Base-by-base conservation (phyloP, 805 yeast species). In the Wickerhamiella parazyma region DNA sequence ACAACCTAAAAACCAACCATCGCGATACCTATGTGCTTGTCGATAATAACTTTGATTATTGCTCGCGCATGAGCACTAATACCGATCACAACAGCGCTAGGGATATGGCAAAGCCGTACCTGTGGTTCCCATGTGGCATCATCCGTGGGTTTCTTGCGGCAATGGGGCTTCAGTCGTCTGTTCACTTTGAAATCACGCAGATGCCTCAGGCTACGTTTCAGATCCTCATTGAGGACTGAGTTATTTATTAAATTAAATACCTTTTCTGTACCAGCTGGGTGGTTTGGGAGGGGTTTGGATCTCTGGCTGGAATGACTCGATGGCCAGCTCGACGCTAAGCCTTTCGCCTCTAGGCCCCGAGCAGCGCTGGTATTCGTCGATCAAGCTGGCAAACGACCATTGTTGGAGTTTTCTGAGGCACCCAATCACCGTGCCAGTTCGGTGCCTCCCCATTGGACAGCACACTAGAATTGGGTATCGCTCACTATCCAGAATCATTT, bases 381-480 rank as follows among this genome's bases (percentile, higher is more conserved):
- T 75, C 1, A 89, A 91, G 59, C 81, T 66, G n/a, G 97, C 95
- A 57, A 89, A 65, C 56, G 93, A 91, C 98, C 98, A 89, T n/a
- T 93, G 89, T 68, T 91, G 96, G 16, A 91, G 65, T 47, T 95
- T 71, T 49, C 98, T 67, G 38, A 89, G 65, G 60, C 98, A 89
- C 1, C 98, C 98, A 47, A 91, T 76, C 3, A 91, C 95, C 0
- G 97, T 87, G 1, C 98, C 98, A 0, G 97, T 87, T 51, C 98
- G 70, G 61, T 89, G 98, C 52, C 98, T 69, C 0, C 98, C 98
- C 98, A 91, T 91, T 11, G 96, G 95, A 55, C 97, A 91, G 60
- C 97, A 91, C 4, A 87, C 87, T 41, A 91, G 65, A 48, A 91
- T 55, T 0, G 98, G 97, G 55, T 84, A 83, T 58, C 77, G 75